These are phyloP conservation scores for Penicillium sclerotigenum DNA, from an alignment of 2,329 filamentous ascomycete genomes.

Conservation along the genomic window DNA sequence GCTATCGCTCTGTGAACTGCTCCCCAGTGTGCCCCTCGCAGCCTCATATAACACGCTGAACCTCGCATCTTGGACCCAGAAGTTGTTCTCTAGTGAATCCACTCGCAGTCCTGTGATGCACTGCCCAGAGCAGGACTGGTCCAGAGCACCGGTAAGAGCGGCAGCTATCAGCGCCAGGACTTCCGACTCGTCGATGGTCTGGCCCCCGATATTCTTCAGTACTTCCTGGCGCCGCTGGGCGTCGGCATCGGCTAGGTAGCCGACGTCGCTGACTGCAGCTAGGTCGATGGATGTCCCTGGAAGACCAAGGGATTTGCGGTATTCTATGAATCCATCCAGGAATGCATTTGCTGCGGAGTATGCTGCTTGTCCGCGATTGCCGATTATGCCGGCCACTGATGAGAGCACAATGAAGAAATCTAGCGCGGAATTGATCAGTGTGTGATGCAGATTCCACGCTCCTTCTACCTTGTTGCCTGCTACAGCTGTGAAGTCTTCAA, in stretches of 20 bases:
- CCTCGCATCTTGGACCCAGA: slow-evolving; percentile 56
- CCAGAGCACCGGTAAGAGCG: slow-evolving; percentile 49
- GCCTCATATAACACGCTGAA: slow-evolving; percentile 51
- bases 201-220: slow-evolving; percentile 24
- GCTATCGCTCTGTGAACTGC: slow-evolving; percentile 4
- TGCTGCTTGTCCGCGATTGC: slow-evolving; percentile 28
- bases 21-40: slow-evolving; percentile 28
- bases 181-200: slow-evolving; percentile 45
- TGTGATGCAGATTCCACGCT: slow-evolving; percentile 33
- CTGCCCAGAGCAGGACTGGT: slow-evolving; percentile 47
- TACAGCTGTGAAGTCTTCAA: slow-evolving; percentile 22
- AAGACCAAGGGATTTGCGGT: slow-evolving; percentile 26
- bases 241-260: slow-evolving; percentile 22
- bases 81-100: slow-evolving; percentile 38
- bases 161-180: slow-evolving; percentile 54
- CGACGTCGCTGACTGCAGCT: slow-evolving; percentile 24
- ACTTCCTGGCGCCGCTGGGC: slow-evolving; percentile 22
- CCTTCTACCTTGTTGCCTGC: slow-evolving; percentile 22
- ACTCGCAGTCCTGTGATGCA: slow-evolving; percentile 56
- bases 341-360: slow-evolving; percentile 29
- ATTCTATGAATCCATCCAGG: slow-evolving; percentile 27
- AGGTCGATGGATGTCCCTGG: slow-evolving; percentile 31
- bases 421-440: slow-evolving; percentile 14
- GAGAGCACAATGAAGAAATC: slow-evolving; percentile 32
- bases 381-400: slow-evolving; percentile 28